phyloP scores from a whole-genome alignment of 2,329 filamentous ascomycete species.

The Pleurostoma richardsiae region DNA sequence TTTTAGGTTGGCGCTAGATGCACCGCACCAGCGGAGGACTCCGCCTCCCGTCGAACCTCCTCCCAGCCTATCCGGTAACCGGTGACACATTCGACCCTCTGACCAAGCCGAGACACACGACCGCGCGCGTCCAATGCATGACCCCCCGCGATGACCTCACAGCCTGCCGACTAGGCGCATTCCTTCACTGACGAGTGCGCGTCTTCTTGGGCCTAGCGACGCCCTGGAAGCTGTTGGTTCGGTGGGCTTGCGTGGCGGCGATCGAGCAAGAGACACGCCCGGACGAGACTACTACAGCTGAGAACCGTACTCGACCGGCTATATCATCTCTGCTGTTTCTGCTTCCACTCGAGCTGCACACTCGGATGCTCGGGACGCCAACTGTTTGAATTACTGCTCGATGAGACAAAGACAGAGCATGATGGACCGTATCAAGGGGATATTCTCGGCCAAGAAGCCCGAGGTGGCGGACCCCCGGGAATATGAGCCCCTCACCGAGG shows the following conservation, averaged over 20 bases:
- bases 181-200: conserved; percentile 6
- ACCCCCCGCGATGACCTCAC: too few species aligned
- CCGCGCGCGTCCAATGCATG: too few species aligned
- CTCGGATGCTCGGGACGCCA: background rate
- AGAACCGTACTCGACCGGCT: background rate
- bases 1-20: too few species aligned
- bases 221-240: background rate
- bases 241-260: background rate
- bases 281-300: background rate
- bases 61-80: too few species aligned
- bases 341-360: background rate
- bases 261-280: background rate
- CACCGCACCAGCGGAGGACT: too few species aligned
- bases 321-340: background rate
- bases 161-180: too few species aligned
- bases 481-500: conserved; percentile 27
- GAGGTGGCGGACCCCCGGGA: conserved; percentile 21
- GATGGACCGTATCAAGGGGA: conserved; percentile 33
- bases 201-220: conserved; percentile 1
- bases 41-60: too few species aligned
- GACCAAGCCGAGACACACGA: too few species aligned
- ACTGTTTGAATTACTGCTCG: background rate
- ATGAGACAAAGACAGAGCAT: background rate
- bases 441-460: conserved; percentile 21
- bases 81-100: too few species aligned